Percentiles rank a stretch among this genome's conserved stretches.
These are phyloP conservation scores for Cenchrus americanus DNA, from an alignment of 176 grass and related monocot genomes.

Conservation along the genomic window DNA sequence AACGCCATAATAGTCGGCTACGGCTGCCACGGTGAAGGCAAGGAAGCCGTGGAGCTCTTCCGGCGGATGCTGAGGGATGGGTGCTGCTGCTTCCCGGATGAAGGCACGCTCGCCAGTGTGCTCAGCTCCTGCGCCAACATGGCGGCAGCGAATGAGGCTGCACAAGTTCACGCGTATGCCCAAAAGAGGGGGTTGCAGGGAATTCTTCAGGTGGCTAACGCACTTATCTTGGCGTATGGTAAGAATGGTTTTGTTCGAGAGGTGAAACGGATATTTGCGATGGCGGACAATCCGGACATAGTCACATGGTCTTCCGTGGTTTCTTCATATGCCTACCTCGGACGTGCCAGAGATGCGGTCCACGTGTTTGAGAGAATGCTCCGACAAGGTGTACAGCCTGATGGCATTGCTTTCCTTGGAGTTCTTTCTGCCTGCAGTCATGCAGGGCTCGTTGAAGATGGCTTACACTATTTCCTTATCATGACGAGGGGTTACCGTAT, in stretches of 20 bases:
- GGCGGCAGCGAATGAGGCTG: conserved; percentile 56
- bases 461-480: conserved; percentile 59
- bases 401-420: conserved; percentile 68
- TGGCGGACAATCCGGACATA: conserved; percentile 53
- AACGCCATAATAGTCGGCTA: conserved; percentile 82
- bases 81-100: conserved; percentile 53
- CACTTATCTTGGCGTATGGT: conserved; percentile 73
- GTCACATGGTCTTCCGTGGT: conserved; percentile 83
- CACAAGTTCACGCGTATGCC: conserved; percentile 54
- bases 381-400: conserved; percentile 48
- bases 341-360: conserved; percentile 48
- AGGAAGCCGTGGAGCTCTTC: conserved; percentile 64
- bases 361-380: conserved; percentile 71
- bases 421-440: conserved; percentile 80
- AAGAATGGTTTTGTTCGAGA: conserved; percentile 67
- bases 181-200: conserved; percentile 49
- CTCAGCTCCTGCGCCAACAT: conserved; percentile 76
- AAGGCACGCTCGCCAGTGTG: conserved; percentile 70
- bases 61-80: conserved; percentile 53
- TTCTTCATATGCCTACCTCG: conserved; percentile 66
- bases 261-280: conserved; percentile 47
- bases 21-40: conserved; percentile 48
- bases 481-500: conserved; percentile 64
- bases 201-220: conserved; percentile 67
- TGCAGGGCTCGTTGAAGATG: conserved; percentile 69